phyloP scores from a whole-genome alignment of 2,329 filamentous ascomycete species.

The Basipetospora sp. region DNA sequence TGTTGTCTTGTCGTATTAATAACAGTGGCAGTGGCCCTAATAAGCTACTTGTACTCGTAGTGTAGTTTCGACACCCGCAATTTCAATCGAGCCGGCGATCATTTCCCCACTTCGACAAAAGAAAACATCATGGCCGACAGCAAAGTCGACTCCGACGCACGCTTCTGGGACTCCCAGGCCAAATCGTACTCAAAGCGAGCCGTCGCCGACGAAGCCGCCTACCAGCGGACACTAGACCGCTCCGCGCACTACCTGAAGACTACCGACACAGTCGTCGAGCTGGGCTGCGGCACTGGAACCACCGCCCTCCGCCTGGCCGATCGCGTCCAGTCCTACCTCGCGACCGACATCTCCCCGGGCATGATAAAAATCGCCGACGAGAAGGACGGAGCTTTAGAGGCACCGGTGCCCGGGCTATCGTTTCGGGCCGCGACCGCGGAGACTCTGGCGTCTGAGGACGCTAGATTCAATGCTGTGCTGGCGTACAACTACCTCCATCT shows the following conservation, averaged over 20 bases:
- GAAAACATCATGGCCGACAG: too few species aligned
- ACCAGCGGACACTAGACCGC: conserved; percentile 8
- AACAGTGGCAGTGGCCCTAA: too few species aligned
- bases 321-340: conserved; percentile 7
- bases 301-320: conserved; percentile 9
- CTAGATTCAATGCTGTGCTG: conserved; percentile 7
- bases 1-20: too few species aligned
- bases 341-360: conserved; percentile 9
- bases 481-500: conserved; percentile 11
- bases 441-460: conserved; percentile 6
- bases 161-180: conserved; percentile 9
- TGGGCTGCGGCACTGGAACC: conserved; percentile 11
- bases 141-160: conserved; percentile 5
- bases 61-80: too few species aligned
- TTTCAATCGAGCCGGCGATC: too few species aligned
- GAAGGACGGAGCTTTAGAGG: background rate
- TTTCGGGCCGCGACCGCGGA: conserved; percentile 8
- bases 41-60: too few species aligned
- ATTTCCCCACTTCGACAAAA: too few species aligned
- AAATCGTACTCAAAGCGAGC: conserved; percentile 7
- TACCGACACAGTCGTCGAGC: conserved; percentile 9
- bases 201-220: conserved; percentile 9
- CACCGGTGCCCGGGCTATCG: conserved; percentile 3
- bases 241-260: conserved; percentile 7
- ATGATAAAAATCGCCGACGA: conserved; percentile 8